Evolutionary conservation across 2,329 filamentous ascomycete species (phyloP), one percentile per base, ranked within the genome.

Genomic region (Botrytis elliptica): DNA sequence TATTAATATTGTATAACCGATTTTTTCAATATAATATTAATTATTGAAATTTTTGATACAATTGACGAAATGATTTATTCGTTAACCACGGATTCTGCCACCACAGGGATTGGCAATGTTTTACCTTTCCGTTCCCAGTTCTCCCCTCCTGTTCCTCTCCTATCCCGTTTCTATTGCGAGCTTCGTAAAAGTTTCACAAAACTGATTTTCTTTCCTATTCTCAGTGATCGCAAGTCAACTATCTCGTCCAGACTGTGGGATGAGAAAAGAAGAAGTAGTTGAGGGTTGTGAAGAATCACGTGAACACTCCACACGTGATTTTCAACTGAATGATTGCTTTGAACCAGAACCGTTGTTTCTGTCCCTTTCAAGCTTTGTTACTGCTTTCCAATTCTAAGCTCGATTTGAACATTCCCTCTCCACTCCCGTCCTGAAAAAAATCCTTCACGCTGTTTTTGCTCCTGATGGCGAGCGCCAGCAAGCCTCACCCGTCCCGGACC

Each of bases 271-370:
- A n/a, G 12, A 5, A 2, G 25, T n/a, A 5, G 16, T 16, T 16
- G 12, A 8, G 49, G 9, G 10, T 55, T n/a, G 25, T n/a, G 49
- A 16, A 14, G 0, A 6, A 3, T 55, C 49, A 55, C 49, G 49
- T 55, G 49, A 6, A 14, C 1, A 1, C 0, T 5, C 0, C 1
- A 14, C 49, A 55, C 49, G 25, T 55, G 25, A 55, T 29, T 10
- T 29, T 8, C 3, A 12, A 5, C 5, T 8, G 12, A 55, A 29
- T 4, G 5, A 55, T 16, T 16, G 25, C 25, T n/a, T n/a, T n/a
- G 12, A 55, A n/a, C 49, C 25, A 6, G 49, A 14, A 55, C 49
- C 12, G 25, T 55, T 16, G 12, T n/a, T n/a, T 5, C 49, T n/a
- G 7, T 55, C 25, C 10, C 0, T 55, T n/a, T 5, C 25, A 55